Conservation (phyloP, 176 grass and related monocot genomes). For the Poa pratensis region DNA sequence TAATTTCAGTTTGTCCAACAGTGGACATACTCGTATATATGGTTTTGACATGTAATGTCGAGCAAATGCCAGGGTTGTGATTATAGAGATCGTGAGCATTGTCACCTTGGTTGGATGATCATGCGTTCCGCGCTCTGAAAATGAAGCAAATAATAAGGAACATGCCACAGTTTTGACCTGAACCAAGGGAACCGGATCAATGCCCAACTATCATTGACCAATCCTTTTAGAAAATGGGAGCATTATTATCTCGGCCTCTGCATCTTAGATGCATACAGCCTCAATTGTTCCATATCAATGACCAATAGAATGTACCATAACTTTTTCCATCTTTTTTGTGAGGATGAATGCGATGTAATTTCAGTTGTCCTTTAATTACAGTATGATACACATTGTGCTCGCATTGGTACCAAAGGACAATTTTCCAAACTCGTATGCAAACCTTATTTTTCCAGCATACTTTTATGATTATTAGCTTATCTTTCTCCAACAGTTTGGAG, state of each 20-base stretch:
- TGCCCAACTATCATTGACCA: neutral
- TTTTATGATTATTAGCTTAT: conserved; percentile 28
- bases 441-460: neutral
- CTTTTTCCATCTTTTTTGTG: neutral
- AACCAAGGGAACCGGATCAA: neutral
- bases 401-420: neutral
- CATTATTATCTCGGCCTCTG: neutral
- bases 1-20: neutral
- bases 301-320: neutral
- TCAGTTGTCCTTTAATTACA: neutral
- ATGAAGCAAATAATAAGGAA: conserved; percentile 12
- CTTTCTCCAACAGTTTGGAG: neutral
- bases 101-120: neutral
- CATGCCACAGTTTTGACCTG: conserved; percentile 24
- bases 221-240: neutral
- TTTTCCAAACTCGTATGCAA: neutral
- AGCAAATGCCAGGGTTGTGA: neutral
- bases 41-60: neutral
- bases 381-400: neutral
- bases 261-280: neutral
- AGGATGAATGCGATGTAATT: neutral
- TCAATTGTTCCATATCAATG: neutral
- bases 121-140: conserved; percentile 12
- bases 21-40: neutral
- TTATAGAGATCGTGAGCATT: conserved; percentile 17